These are phyloP conservation scores for Penicillium herquei DNA, from an alignment of 495 filamentous ascomycete genomes.

Conservation along the genomic window DNA sequence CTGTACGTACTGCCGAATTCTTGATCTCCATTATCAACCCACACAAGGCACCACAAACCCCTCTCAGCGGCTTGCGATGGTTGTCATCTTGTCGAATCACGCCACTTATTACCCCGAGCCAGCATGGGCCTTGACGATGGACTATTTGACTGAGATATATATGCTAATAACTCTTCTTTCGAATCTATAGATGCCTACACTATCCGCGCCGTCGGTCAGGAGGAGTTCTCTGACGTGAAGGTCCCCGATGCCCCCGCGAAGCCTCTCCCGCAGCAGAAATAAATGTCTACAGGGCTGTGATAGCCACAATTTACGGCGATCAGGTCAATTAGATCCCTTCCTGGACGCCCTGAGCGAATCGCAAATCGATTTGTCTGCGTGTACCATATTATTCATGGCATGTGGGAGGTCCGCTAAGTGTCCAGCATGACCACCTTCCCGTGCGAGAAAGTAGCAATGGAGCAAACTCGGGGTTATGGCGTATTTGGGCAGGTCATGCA, in stretches of 20 bases:
- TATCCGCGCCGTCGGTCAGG: conserved; percentile 84
- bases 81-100: not conserved
- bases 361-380: conserved; percentile 7
- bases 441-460: conserved; percentile 15
- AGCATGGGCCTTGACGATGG: not conserved
- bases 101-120: not conserved
- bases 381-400: conserved; percentile 17
- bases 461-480: conserved; percentile 28
- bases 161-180: not conserved
- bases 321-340: not conserved
- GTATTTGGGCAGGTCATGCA: conserved; percentile 22
- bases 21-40: not conserved
- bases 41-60: too few relatives aligned
- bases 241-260: conserved; percentile 69
- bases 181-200: conserved; percentile 72
- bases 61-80: not conserved
- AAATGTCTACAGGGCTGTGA: not conserved
- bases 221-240: conserved; percentile 95
- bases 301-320: not conserved
- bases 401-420: not conserved
- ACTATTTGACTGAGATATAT: not conserved
- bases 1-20: conserved; percentile 58
- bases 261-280: not conserved
- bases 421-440: conserved; percentile 2
- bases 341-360: not conserved